Evolutionary conservation across 2,329 filamentous ascomycete species (phyloP).

Genomic region (Alternaria metachromatica): DNA sequence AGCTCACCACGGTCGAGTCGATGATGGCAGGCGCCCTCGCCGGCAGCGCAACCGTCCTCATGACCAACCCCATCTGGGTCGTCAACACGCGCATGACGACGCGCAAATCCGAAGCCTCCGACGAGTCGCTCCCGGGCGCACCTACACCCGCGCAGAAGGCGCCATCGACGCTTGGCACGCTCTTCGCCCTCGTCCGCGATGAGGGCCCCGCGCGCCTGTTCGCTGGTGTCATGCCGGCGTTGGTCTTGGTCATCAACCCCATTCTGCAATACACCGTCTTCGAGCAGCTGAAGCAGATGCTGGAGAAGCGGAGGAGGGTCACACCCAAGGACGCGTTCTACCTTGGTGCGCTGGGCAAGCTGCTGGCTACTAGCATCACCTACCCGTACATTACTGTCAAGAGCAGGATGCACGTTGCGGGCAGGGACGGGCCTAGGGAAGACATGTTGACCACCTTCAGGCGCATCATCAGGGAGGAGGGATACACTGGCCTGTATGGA

Average conservation of each 20-base stretch:
- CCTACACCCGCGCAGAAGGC: constrained; percentile 62
- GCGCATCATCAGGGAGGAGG: constrained; percentile 84
- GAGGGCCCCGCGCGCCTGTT: constrained; percentile 89
- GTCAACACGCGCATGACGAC: constrained; percentile 98
- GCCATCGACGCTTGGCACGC: constrained; percentile 79
- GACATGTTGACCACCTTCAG: constrained; percentile 79
- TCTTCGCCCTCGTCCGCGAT: constrained; percentile 78
- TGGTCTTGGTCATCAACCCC: constrained; percentile 96
- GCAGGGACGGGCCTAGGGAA: constrained; percentile 76
- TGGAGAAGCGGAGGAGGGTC: constrained; percentile 79
- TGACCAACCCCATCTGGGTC: constrained; percentile 99
- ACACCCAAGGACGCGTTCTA: constrained; percentile 89
- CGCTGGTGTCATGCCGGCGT: constrained; percentile 86
- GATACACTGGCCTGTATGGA: constrained; percentile 91
- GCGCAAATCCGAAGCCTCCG: constrained; percentile 66
- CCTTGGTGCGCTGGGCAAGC: constrained; percentile 89
- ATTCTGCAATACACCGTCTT: constrained; percentile 99
- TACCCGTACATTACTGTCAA: constrained; percentile 99
- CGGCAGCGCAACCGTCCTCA: constrained; percentile 89
- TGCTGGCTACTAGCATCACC: constrained; percentile 90
- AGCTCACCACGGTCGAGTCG: constrained; percentile 88
- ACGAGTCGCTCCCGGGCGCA: constrained; percentile 49
- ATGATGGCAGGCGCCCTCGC: constrained; percentile 96
- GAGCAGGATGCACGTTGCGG: constrained; percentile 94
- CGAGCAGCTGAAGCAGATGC: constrained; percentile 91